Conservation (phyloP, 768 basidiomycete genomes). For the Grammothele lineata region DNA sequence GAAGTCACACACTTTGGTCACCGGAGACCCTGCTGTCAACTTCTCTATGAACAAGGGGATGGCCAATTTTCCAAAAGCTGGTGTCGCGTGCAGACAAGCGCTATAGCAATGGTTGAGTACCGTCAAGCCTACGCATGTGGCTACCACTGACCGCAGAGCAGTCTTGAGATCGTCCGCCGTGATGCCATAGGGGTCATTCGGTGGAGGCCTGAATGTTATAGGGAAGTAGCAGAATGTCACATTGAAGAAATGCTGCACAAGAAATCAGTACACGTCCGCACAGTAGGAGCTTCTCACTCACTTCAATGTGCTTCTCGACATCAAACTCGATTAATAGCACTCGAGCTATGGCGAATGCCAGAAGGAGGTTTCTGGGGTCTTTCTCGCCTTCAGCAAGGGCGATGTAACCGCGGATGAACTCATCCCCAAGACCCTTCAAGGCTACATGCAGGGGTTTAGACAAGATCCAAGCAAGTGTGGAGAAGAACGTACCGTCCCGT, state of each 20-base stretch:
- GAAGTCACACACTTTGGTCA: conserved; percentile 64
- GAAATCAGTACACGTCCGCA: neutral
- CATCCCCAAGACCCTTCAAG: conserved; percentile 65
- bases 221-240: conserved; percentile 98
- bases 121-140: too few relatives aligned
- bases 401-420: conserved; percentile 75
- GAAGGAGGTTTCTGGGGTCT: conserved; percentile 89
- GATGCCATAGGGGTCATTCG: conserved; percentile 91
- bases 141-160: conserved; percentile 52
- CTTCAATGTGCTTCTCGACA: conserved; percentile 70
- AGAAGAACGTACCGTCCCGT: conserved; percentile 49
- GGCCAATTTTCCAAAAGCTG: conserved; percentile 78
- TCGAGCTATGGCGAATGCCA: conserved; percentile 86
- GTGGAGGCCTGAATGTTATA: conserved; percentile 92
- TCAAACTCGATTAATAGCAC: conserved; percentile 89
- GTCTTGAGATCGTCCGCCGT: conserved; percentile 79
- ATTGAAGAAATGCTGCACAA: conserved; percentile 82
- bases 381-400: conserved; percentile 91
- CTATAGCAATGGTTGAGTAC: conserved; percentile 31
- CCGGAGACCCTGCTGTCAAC: conserved; percentile 73
- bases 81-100: conserved; percentile 70
- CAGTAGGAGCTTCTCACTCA: conserved; percentile 36
- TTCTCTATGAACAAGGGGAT: conserved; percentile 91
- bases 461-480: neutral
- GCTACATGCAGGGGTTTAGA: conserved; percentile 34